A percentile compares a stretch with the other conserved stretches of the same genome.
phyloP scores from a whole-genome alignment of 2,329 filamentous ascomycete genomes.

The Trichophyton verrucosum region DNA sequence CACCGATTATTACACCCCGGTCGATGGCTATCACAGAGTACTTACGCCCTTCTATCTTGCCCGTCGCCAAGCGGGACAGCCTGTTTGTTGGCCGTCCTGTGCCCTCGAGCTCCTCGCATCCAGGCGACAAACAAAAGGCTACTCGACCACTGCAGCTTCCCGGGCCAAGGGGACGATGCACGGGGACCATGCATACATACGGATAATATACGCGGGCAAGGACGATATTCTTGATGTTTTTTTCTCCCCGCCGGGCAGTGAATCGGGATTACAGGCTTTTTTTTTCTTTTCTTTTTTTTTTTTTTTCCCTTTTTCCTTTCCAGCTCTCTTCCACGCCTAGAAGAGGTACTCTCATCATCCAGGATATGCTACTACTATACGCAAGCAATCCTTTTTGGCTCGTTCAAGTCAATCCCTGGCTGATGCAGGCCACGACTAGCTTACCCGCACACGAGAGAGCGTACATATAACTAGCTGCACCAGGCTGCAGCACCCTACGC shows the following conservation, averaged over 20 bases:
- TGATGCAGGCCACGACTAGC: not conserved
- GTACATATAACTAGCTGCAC: not conserved
- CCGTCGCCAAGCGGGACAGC: not conserved
- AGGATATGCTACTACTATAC: too few species aligned
- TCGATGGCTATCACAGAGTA: not conserved
- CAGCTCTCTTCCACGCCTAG: not conserved
- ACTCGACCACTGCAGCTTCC: not conserved
- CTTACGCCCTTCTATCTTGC: not conserved
- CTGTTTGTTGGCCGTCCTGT: not conserved
- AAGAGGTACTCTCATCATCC: not conserved
- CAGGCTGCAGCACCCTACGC: not conserved
- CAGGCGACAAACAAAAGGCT: not conserved
- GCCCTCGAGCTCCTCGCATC: not conserved
- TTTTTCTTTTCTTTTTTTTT: not conserved
- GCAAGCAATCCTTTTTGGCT: too few species aligned
- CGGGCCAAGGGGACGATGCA: not conserved
- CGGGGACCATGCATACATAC: too few species aligned
- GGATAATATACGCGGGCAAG: not conserved
- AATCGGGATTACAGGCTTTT: not conserved
- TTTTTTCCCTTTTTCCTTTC: too few species aligned
- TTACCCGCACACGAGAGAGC: not conserved
- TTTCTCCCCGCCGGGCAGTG: not conserved
- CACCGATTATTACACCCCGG: not conserved
- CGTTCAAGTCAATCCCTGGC: not conserved
- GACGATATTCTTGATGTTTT: not conserved